phyloP scores from a whole-genome alignment of 176 grass and related monocot genomes.

The Avena eriantha region DNA sequence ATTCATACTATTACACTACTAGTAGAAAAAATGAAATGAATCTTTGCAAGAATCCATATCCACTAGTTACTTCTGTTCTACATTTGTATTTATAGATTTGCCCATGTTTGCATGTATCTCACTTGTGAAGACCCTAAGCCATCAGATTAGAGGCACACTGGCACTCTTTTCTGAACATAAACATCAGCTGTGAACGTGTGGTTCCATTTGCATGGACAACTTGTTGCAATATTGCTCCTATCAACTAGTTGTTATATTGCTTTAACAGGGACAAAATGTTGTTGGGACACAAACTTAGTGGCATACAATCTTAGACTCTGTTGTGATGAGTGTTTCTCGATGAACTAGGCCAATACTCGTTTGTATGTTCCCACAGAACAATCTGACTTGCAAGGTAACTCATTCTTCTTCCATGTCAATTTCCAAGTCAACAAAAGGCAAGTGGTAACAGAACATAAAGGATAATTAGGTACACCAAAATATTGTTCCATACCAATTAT shows the following conservation, averaged over 20 bases:
- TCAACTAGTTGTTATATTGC: not conserved
- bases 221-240: slow-evolving; percentile 27
- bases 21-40: slow-evolving; percentile 7
- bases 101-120: not conserved
- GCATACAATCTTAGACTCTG: not conserved
- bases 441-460: slow-evolving; percentile 36
- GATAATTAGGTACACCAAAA: slow-evolving; percentile 14
- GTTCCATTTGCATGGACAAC: not conserved
- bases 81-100: slow-evolving; percentile 20
- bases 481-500: slow-evolving; percentile 78
- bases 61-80: not conserved
- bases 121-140: slow-evolving; percentile 21
- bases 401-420: not conserved
- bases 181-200: not conserved
- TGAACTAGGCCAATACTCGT: not conserved
- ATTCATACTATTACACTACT: slow-evolving; percentile 15
- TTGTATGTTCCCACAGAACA: not conserved
- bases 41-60: not conserved
- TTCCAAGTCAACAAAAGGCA: slow-evolving; percentile 32
- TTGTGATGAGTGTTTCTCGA: slow-evolving; percentile 11
- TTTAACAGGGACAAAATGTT: slow-evolving; percentile 4
- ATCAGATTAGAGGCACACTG: not conserved
- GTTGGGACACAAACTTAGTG: slow-evolving; percentile 9
- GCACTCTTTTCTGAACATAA: slow-evolving; percentile 20
- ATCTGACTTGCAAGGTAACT: slow-evolving; percentile 22